phyloP scores from a whole-genome alignment of 345 rosid genomes.

The sweet orange (Citrus sinensis) region DVS_A1.0 CM039167.1:28405501-28406000 shows the following conservation, averaged over 20 bases:
- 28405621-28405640: not conserved
- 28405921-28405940: constrained; percentile 56
- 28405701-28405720: constrained; percentile 48
- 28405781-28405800: constrained; percentile 64
- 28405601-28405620: not conserved
- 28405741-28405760: constrained; percentile 95
- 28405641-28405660: not conserved
- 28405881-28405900: constrained; percentile 85
- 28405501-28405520: not conserved
- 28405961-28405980: not conserved
- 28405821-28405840: not conserved
- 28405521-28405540: not conserved
- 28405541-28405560: not conserved
- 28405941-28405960: constrained; percentile 1
- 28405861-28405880: not conserved
- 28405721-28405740: constrained; percentile 87
- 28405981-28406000: not conserved
- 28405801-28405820: constrained; percentile 7
- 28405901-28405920: constrained; percentile 65
- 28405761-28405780: constrained; percentile 94
- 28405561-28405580: not conserved
- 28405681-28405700: not conserved
- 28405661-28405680: not conserved
- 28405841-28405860: not conserved
- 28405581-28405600: not conserved